Percentiles rank a stretch among this genome's conserved stretches.
Evolutionary conservation across 2,329 filamentous ascomycete genomes (phyloP).

Genomic region (Pseudogymnoascus sp.): DNA sequence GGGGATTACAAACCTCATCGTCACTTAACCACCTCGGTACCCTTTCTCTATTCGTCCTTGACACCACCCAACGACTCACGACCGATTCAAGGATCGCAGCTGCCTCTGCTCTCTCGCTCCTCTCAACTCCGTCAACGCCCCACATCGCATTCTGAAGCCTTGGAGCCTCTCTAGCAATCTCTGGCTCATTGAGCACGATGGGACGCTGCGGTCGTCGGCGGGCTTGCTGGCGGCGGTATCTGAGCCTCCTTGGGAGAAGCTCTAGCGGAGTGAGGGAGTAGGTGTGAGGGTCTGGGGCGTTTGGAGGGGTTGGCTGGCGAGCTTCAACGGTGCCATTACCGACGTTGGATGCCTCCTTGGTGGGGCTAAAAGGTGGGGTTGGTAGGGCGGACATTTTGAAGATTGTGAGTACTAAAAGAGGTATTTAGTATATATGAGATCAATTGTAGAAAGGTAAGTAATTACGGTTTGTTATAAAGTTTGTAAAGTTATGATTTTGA

Average conservation of each 20-base stretch:
- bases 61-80: neutral
- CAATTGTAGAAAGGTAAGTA: neutral
- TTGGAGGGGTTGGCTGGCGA: neutral
- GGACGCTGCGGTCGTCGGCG: neutral
- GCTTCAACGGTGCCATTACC: neutral
- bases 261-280: neutral
- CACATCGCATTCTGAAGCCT: neutral
- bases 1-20: neutral
- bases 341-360: neutral
- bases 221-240: neutral
- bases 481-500: neutral
- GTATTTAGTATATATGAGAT: neutral
- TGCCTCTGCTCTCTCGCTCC: neutral
- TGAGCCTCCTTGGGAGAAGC: neutral
- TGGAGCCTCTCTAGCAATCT: neutral
- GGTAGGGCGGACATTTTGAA: neutral
- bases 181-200: neutral
- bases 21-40: neutral
- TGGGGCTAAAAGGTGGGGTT: neutral
- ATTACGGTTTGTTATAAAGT: neutral
- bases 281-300: neutral
- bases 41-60: too few relatives aligned
- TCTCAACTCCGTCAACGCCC: neutral
- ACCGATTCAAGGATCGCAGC: neutral
- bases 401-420: neutral